These are phyloP conservation scores for Zymoseptoria pseudotritici DNA, from an alignment of 2,329 filamentous ascomycete genomes.

Conservation along the genomic window DNA sequence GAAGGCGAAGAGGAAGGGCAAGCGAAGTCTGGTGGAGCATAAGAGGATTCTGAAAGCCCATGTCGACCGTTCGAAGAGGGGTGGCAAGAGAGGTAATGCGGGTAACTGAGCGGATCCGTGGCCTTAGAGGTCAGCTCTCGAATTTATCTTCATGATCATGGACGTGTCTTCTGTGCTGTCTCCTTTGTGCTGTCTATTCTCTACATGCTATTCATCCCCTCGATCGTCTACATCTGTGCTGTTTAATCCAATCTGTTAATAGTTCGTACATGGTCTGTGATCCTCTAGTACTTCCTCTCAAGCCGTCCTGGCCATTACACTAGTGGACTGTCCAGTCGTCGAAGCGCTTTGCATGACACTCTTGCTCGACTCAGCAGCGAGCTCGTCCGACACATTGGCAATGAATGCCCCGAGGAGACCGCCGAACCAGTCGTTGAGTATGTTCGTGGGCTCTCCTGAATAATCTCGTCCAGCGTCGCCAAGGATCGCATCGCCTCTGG, in stretches of 20 bases:
- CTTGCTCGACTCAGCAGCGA: neutral
- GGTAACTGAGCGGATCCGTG: neutral
- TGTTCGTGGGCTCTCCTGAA: neutral
- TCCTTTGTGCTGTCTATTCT: no score
- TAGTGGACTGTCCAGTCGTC: neutral
- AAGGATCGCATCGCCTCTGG: slow-evolving; percentile 10
- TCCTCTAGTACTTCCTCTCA: neutral
- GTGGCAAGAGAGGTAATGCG: slow-evolving; percentile 69
- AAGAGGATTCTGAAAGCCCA: slow-evolving; percentile 73
- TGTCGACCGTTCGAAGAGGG: slow-evolving; percentile 73
- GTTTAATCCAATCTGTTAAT: no score
- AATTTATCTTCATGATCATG: no score
- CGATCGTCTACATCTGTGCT: no score
- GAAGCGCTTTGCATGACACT: neutral
- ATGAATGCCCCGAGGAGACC: neutral
- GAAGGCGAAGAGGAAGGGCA: slow-evolving; percentile 92
- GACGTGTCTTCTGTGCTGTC: no score
- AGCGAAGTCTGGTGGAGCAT: slow-evolving; percentile 84
- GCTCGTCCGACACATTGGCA: neutral
- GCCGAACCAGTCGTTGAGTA: neutral
- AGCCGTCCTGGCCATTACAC: neutral
- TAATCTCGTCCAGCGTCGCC: slow-evolving; percentile 1
- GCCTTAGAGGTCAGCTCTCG: no score
- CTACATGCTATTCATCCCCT: no score
- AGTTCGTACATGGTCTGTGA: neutral